Base-by-base conservation (phyloP, 2,329 filamentous ascomycete genomes). In the Fusarium sp. region DNA sequence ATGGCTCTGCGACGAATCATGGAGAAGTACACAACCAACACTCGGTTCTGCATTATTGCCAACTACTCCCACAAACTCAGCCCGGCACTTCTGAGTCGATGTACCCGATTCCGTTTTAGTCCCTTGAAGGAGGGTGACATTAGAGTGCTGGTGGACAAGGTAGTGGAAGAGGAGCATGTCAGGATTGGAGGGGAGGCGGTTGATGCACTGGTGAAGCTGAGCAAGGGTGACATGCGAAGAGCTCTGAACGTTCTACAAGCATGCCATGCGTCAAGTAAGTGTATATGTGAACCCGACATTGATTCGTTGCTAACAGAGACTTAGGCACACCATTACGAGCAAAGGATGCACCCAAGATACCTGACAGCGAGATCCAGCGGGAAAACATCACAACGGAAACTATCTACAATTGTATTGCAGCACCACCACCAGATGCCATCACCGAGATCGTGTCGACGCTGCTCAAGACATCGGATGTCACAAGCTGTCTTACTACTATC, bases 1-100 rank as follows among this genome's bases (percentile, higher is more conserved):
- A 99, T 99, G 95, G 96, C 96, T 0, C 83, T 99, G 55, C 88
- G 96, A 65, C 86, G 96, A 46, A 98, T 99, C 76, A 99, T 99
- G 96, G 96, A 99, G 77, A 97, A 97, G 81, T 99, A 99, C 82
- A 99, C 96, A 1, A 92, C 92, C 62, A 99, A 99, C 81, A 97
- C 96, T 4, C 86, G 96, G 51, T 99, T 99, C 82, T 98, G 95
- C 82, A 93, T 99, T 76, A 98, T 99, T 72, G 96, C 96, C 72
- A 99, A 99, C 81, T 99, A 99, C 80, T 96, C 96, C 28, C 96
- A 99, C 83, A 99, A 99, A 80, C 88, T 99, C 38, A 96, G 93
- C 14, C 95, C 96, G 0, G 96, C 96, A 0, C 84, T 99, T 42
- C 83, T 99, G 52, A 98, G 95, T 47, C 86, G 96, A 73, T 99